Evolutionary conservation across 1,284 basidiomycete species (phyloP).

Genomic region (Sanghuangporus weigelae): DNA sequence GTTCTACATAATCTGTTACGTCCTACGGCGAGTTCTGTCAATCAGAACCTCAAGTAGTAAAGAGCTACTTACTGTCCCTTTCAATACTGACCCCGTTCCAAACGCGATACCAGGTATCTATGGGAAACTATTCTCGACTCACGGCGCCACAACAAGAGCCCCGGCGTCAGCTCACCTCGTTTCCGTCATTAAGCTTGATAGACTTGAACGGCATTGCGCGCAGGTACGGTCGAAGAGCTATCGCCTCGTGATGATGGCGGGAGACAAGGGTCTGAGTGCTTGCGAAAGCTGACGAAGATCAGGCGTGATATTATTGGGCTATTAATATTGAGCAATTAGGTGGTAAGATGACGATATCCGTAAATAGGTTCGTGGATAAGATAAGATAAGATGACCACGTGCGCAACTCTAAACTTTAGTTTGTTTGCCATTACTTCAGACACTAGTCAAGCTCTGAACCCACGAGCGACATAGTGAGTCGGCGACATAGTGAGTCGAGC

Average conservation of each 20-base stretch:
- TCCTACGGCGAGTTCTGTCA: conserved; percentile 22
- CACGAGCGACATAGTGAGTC: too few species aligned
- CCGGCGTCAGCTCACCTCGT: conserved; percentile 26
- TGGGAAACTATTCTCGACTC: background rate
- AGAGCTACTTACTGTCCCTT: conserved; percentile 27
- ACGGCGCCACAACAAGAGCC: background rate
- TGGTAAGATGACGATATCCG: background rate
- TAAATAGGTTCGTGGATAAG: too few species aligned
- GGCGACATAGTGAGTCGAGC: too few species aligned
- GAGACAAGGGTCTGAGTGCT: background rate
- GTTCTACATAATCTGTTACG: conserved; percentile 32
- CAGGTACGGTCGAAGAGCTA: background rate
- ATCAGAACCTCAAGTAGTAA: background rate
- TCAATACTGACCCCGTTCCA: conserved; percentile 47
- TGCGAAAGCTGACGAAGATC: background rate
- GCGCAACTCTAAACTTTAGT: too few species aligned
- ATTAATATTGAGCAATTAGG: background rate
- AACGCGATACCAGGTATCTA: conserved; percentile 55
- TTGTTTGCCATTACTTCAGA: too few species aligned
- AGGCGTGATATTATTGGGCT: background rate
- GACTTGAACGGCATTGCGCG: conserved; percentile 42
- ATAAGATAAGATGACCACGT: too few species aligned
- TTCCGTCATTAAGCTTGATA: conserved; percentile 47
- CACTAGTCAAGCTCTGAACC: too few species aligned
- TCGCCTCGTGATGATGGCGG: background rate